These are phyloP conservation scores for Solanum lycopersicoides DNA, from an alignment of 257 asterid species.

Conservation along the genomic window DNA sequence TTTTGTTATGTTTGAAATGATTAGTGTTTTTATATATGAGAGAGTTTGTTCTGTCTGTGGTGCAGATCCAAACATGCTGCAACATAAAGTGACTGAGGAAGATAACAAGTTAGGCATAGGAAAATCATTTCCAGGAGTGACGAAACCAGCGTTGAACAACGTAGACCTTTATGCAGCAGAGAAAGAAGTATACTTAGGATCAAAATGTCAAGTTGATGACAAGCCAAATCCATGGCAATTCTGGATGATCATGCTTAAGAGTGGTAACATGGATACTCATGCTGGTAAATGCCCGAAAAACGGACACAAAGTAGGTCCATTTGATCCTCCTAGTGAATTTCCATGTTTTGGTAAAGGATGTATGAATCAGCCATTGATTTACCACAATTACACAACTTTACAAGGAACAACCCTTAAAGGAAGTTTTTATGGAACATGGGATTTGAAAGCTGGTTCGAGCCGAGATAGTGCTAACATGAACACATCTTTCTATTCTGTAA, in stretches of 20 bases:
- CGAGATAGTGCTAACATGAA: slow-evolving; percentile 8
- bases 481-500: slow-evolving; percentile 50
- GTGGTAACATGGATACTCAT: slow-evolving; percentile 75
- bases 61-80: slow-evolving; percentile 21
- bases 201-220: slow-evolving; percentile 62
- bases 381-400: slow-evolving; percentile 55
- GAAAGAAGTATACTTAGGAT: slow-evolving; percentile 58
- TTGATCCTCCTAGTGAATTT: slow-evolving; percentile 33
- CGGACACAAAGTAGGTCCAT: slow-evolving; percentile 43
- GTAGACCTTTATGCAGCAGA: slow-evolving; percentile 54
- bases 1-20: not conserved
- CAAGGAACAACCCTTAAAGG: slow-evolving; percentile 49
- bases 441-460: slow-evolving; percentile 7
- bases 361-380: slow-evolving; percentile 71
- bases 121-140: slow-evolving; percentile 32
- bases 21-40: not conserved
- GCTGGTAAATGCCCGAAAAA: slow-evolving; percentile 71
- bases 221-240: slow-evolving; percentile 73
- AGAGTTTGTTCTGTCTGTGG: slow-evolving; percentile 37
- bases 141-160: slow-evolving; percentile 20
- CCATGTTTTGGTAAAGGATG: slow-evolving; percentile 81
- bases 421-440: slow-evolving; percentile 72
- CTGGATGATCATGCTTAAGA: slow-evolving; percentile 92
- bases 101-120: slow-evolving; percentile 65
- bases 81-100: slow-evolving; percentile 41